Base-by-base conservation (phyloP, 768 basidiomycete species). In the Tubosaeta sp. region DNA sequence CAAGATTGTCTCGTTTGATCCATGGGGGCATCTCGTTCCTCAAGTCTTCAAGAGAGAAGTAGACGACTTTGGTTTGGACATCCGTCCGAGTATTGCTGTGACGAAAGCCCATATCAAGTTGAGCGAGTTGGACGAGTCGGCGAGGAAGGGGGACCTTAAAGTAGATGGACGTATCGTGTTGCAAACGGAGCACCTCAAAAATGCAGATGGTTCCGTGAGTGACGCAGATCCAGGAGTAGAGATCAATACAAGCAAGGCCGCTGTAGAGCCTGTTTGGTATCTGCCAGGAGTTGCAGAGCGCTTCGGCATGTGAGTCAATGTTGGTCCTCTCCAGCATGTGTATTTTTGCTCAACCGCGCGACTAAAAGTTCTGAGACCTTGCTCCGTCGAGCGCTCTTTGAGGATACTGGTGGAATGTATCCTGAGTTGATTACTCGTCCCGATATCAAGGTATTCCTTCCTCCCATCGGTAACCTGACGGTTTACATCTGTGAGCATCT, bases 261-360 rank as follows among this genome's bases (percentile, higher is more conserved):
- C 95, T 0, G 86, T 97, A 8, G 95, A 97, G 65, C 95, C 95
- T 0, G 94, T 97, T 13, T 97, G 95, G 95, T 91, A 88, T 66
- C 73, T 97, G 1, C 95, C 95, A 41, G 92, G 93, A 11, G 84
- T 98, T 2, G 95, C 95, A 0, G 88, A 91, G 59, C 76, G 95
- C n/a, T 92, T 98, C 61, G 88, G 85, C 19, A 93, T 97, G 91
- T 90, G 60, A 64, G 88, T 76, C 39, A 11, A 51, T 17, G 14
- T 13, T 29, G 13, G 16, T 19, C 29, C 29, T 37, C 19, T 11
- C 7, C 0, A 34, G 14, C 9, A n/a, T 43, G 7, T 25, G 45
- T 26, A 10, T 9, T 29, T 9, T 29, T 48, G 26, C 50, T 56
- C 19, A 54, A 22, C 12, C 46, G 22, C 34, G 45, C 49, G 12